Conservation (phyloP, 2,329 filamentous ascomycete genomes). For the Exophiala phaeomuriformis region DNA sequence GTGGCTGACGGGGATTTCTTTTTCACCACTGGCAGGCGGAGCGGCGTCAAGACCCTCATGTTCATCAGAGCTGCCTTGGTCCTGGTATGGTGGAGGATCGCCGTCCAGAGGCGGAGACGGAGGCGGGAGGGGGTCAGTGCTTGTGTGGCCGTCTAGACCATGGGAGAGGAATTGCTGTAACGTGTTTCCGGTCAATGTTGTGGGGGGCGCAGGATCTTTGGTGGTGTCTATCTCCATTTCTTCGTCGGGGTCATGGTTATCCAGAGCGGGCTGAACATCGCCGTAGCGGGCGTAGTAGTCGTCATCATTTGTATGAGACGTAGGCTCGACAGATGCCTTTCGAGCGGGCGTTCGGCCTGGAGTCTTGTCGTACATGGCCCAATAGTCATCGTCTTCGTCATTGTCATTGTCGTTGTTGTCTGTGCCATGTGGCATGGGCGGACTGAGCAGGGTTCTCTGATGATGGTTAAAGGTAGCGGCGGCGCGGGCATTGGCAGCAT, state of each 20-base stretch:
- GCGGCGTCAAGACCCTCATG: too few species aligned
- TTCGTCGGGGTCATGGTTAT: conserved; percentile 55
- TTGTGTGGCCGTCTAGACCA: too few species aligned
- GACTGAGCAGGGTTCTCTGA: conserved; percentile 9
- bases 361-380: conserved; percentile 56
- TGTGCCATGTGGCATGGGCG: too few species aligned
- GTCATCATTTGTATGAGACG: too few species aligned
- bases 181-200: conserved; percentile 47
- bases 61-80: conserved; percentile 8
- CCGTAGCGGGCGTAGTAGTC: conserved; percentile 57
- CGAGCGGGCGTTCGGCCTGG: conserved; percentile 45
- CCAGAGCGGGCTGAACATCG: conserved; percentile 58
- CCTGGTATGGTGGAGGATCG: conserved; percentile 25
- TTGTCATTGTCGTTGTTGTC: conserved; percentile 33
- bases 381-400: conserved; percentile 55
- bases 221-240: conserved; percentile 31
- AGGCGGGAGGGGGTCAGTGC: conserved; percentile 24
- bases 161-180: conserved; percentile 37
- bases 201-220: too few species aligned
- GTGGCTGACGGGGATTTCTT: conserved; percentile 34
- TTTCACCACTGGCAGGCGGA: conserved; percentile 4
- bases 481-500: conserved; percentile 24
- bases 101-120: conserved; percentile 27
- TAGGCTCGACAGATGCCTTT: conserved; percentile 34
- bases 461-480: too few species aligned